Evolutionary conservation across 164 flowering plant species (phyloP), one percentile per base, ranked within the genome.

Genomic region (Hamamelis virginiana): DNA sequence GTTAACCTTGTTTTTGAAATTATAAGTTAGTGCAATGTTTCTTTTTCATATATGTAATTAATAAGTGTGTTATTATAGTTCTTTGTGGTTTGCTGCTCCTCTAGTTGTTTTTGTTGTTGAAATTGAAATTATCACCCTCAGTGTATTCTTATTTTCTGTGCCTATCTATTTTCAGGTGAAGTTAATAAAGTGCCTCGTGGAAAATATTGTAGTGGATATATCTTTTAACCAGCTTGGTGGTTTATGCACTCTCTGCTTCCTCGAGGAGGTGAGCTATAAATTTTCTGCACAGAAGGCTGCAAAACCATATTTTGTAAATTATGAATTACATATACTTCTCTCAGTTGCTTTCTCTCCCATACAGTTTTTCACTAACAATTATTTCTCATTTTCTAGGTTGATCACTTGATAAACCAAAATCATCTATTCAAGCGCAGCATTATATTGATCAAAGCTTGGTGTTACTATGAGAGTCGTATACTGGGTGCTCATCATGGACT

Each of bases 401-500:
- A 94, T 74, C 76, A 83, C 74, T 75, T 89, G 81, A 92, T 94
- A 66, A 84, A 77, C 70, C 92, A 87, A 56, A 77, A 89, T 61
- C 95, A 92, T 81, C 62, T 94, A 55, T 92, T 94, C 80, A 94
- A 94, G 80, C 91, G 96, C 22, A 94, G 98, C 76, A 85, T 94
- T 74, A 92, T 94, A 81, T 69, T 94, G 80, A 92, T 94, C 60
- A 94, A 94, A 75, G 97, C 98, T 1, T 94, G 98, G 98, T 94
- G 98, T 72, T 94, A 94, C 65, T 94, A 94, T 75, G 98, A 94
- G 76, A 94, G 98, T 74, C 96, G 97, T 26, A 90, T 92, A 76
- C 75, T 94, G 80, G 98, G 98, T 72, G 98, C 98, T 81, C 97
- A 91, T 75, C 98, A 94, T 77, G 97, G 97, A 5, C 91, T 94